Conservation (phyloP, 805 yeast species). For the Schizosaccharomyces osmophilus region DNA sequence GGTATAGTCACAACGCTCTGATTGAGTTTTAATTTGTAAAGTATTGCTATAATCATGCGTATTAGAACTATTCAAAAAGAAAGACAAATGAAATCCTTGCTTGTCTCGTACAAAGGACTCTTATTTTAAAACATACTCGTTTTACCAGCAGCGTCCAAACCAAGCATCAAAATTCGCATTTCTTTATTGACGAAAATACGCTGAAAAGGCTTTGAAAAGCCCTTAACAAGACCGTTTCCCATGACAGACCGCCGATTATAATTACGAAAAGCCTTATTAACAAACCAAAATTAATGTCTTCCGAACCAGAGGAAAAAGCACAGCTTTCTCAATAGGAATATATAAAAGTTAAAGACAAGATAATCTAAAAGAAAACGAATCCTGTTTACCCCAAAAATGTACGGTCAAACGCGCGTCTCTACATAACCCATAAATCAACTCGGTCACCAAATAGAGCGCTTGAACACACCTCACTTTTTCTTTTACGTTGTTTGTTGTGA, state of each 20-base stretch:
- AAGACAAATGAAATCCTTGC: too few species aligned
- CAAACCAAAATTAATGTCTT: neutral
- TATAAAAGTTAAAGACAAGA: too few species aligned
- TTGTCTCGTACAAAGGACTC: neutral
- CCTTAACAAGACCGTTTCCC: neutral
- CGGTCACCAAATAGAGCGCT: too few species aligned
- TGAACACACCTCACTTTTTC: too few species aligned
- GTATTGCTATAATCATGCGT: slow-evolving; percentile 21
- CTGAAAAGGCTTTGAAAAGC: neutral
- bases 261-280: neutral
- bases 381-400: too few species aligned
- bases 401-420: too few species aligned
- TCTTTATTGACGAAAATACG: slow-evolving; percentile 4
- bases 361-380: too few species aligned
- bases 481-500: too few species aligned
- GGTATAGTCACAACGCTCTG: slow-evolving; percentile 52
- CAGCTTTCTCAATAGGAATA: too few species aligned
- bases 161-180: slow-evolving; percentile 56
- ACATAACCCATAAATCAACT: too few species aligned
- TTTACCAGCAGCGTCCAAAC: slow-evolving; percentile 82
- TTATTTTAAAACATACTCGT: slow-evolving; percentile 23
- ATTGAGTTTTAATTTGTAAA: slow-evolving; percentile 34
- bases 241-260: neutral
- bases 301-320: neutral
- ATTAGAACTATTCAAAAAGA: too few species aligned